Conservation (phyloP, 768 basidiomycete genomes). For the Leccinum boreale region DNA sequence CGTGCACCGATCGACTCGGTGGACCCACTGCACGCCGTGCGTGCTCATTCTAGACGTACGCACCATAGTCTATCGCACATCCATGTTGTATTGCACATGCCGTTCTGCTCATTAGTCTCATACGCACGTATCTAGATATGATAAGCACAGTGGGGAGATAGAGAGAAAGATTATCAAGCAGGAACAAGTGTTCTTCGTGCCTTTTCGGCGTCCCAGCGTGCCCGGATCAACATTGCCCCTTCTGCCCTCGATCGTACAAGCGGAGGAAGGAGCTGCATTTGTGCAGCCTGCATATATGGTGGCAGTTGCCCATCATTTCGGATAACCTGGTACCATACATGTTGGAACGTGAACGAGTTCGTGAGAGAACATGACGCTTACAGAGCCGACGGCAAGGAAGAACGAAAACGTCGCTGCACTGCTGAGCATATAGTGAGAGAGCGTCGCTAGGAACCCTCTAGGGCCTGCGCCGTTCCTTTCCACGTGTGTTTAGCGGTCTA, state of each 20-base stretch:
- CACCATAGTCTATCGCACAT: slow-evolving; percentile 5
- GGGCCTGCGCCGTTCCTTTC: slow-evolving; percentile 86
- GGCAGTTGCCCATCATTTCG: slow-evolving; percentile 70
- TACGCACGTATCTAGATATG: slow-evolving; percentile 13
- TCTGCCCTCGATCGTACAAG: slow-evolving; percentile 62
- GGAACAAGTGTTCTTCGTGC: slow-evolving; percentile 19
- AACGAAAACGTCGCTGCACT: slow-evolving; percentile 97
- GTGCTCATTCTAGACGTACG: slow-evolving; percentile 17
- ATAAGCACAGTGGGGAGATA: slow-evolving; percentile 7
- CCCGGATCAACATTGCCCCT: slow-evolving; percentile 66
- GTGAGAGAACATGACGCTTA: slow-evolving; percentile 34
- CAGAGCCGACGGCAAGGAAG: slow-evolving; percentile 94
- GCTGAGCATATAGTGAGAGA: slow-evolving; percentile 98
- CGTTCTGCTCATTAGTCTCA: slow-evolving; percentile 11
- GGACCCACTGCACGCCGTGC: slow-evolving; percentile 20
- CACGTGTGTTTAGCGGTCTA: slow-evolving; percentile 5
- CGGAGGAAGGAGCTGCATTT: slow-evolving; percentile 54
- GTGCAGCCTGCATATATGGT: slow-evolving; percentile 61
- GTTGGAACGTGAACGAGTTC: slow-evolving; percentile 2
- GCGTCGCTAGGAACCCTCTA: slow-evolving; percentile 82
- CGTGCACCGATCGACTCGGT: slow-evolving; percentile 20
- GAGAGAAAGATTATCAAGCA: slow-evolving; percentile 10
- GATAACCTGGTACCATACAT: slow-evolving; percentile 61
- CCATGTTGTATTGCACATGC: slow-evolving; percentile 13
- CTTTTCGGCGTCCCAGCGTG: slow-evolving; percentile 72